phyloP scores from a whole-genome alignment of 2,329 filamentous ascomycete species.

The Fusarium citri region DNA sequence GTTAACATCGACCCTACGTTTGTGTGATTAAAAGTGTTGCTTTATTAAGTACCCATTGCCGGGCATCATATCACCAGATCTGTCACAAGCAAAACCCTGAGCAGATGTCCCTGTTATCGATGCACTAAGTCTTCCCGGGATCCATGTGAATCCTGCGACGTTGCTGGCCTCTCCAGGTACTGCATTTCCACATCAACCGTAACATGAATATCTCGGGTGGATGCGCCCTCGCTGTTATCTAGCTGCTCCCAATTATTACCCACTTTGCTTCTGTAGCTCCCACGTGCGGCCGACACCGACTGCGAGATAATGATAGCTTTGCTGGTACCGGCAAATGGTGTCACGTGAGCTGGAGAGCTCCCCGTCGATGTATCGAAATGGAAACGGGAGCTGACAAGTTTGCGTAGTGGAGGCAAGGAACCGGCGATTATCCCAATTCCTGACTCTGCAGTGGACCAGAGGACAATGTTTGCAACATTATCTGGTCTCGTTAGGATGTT shows the following conservation, averaged over 20 bases:
- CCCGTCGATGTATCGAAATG: slow-evolving; percentile 5
- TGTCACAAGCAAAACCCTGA: too few relatives aligned
- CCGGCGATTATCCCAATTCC: slow-evolving; percentile 33
- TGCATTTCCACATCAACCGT: slow-evolving; percentile 23
- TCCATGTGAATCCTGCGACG: background rate
- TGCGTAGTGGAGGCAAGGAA: slow-evolving; percentile 22
- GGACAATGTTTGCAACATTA: slow-evolving; percentile 10
- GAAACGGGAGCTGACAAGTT: slow-evolving; percentile 13
- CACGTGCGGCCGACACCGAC: background rate
- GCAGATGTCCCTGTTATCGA: background rate
- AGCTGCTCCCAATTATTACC: slow-evolving; percentile 8
- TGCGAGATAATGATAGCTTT: slow-evolving; percentile 3
- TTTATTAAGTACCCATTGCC: too few relatives aligned
- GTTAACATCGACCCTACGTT: too few relatives aligned
- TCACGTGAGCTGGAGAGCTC: background rate
- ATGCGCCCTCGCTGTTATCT: background rate
- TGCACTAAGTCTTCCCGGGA: slow-evolving; percentile 1
- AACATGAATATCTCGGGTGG: slow-evolving; percentile 9
- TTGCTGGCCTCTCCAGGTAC: background rate
- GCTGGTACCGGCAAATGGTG: background rate
- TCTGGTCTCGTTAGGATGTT: background rate
- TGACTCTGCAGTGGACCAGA: slow-evolving; percentile 35
- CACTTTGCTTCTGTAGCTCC: background rate
- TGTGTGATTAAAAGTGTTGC: too few relatives aligned
- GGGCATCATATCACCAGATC: too few relatives aligned